Evolutionary conservation across 2,329 filamentous ascomycete genomes (phyloP), one percentile per base, ranked within the genome.

Genomic region (Setomelanomma holmii): DNA sequence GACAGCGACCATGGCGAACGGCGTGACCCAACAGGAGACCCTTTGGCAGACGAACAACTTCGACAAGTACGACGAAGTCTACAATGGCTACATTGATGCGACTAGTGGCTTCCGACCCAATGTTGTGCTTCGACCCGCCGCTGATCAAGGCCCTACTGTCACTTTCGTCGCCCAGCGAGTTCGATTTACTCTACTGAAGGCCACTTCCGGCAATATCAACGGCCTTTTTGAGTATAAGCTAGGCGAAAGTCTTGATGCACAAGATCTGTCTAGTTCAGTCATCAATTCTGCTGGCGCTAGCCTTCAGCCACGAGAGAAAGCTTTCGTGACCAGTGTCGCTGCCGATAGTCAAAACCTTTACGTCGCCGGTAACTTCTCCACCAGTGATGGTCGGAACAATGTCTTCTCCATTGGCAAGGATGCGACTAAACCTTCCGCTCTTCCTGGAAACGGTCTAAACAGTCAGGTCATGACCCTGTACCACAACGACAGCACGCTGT

Each of bases 1-100:
- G 45, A 93, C 89, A 1, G 90, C 87, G 27, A 82, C 81, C 20
- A 86, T 95, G 79, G 83, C 86, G 2, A 76, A 79, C 5, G 54
- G 40, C 6, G 45, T 52, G 17, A 21, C 33, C 19, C 79, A 84
- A 4, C 82, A 84, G 22, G 85, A 81, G 1, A 82, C 84, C 0
- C 78, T 97, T 6, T 96, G 84, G 71, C 95, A 99, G 75, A 96
- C 93, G 16, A 99, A 99, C 76, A 84, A 96, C 71, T 96, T 88
- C 73, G 93, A 98, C 79, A 99, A 99, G 75, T 98, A 96, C 69
- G 95, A 99, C 70, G 87, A 90, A 62, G 87, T 99, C 52, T 96
- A 92, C 76, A 89, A 88, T 60, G 95, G 93, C 40, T 86, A 86
- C 60, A 86, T 99, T 47, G 91, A 98, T 69, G 87, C 87, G 47